Percentiles rank a stretch among this genome's conserved stretches.
These are phyloP conservation scores for Podospora pseudocomata DNA, from an alignment of 495 filamentous ascomycete species.

Conservation along the genomic window DNA sequence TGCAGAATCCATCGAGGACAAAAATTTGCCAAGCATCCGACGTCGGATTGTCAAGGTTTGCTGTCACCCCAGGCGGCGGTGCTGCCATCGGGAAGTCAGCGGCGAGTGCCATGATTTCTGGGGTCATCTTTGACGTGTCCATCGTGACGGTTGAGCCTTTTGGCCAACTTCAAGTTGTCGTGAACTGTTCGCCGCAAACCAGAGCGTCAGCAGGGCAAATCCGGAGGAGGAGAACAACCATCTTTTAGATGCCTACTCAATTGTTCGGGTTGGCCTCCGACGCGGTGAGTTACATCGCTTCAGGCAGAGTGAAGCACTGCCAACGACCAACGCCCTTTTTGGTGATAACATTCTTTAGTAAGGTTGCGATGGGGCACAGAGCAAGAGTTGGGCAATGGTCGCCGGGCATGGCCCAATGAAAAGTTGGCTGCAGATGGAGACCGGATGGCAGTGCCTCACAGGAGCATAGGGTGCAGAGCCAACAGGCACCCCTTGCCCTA, in stretches of 20 bases:
- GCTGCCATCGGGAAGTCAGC: background rate
- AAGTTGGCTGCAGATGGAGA: background rate
- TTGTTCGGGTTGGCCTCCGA: background rate
- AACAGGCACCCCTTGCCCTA: background rate
- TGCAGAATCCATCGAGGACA: background rate
- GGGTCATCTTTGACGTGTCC: conserved; percentile 1
- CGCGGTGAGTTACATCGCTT: background rate
- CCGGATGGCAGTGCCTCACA: background rate
- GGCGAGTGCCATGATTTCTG: background rate
- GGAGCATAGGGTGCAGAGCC: background rate
- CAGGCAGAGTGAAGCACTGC: background rate
- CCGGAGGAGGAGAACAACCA: background rate
- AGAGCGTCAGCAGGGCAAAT: background rate
- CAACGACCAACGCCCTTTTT: background rate
- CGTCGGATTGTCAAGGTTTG: background rate
- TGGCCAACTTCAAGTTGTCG: no score
- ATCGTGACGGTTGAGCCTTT: background rate
- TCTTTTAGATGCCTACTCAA: background rate
- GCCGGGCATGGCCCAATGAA: background rate
- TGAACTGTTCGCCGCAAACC: background rate
- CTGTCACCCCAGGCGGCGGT: background rate
- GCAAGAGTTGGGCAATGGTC: background rate
- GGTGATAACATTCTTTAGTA: background rate
- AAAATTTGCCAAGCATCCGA: background rate
- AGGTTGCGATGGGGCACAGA: background rate